Conservation (phyloP, 2,329 filamentous ascomycete genomes). For the Cladosporium sp. region DNA sequence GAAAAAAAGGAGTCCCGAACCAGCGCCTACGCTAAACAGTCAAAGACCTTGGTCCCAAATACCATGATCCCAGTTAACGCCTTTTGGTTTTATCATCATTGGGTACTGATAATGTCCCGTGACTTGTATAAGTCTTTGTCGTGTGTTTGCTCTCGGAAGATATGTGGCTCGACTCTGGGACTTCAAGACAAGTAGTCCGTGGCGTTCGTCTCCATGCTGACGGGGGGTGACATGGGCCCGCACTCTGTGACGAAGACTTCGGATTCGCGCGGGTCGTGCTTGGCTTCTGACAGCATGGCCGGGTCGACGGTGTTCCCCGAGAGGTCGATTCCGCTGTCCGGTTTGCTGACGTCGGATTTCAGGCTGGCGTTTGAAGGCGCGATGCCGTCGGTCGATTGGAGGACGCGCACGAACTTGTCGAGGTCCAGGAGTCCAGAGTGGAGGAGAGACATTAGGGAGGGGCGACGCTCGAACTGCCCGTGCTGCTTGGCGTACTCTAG, state of each 20-base stretch:
- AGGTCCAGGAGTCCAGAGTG: constrained; percentile 16
- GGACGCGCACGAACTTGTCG: constrained; percentile 16
- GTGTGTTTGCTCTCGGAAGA: too few species aligned
- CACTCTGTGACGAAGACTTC: constrained; percentile 9
- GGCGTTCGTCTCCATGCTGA: not conserved
- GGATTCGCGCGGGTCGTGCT: not conserved
- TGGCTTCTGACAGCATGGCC: not conserved
- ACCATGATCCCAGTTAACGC: too few species aligned
- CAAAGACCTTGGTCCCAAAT: too few species aligned
- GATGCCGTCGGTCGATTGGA: constrained; percentile 12
- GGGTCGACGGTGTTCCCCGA: not conserved
- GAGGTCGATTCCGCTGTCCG: constrained; percentile 11
- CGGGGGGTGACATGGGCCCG: constrained; percentile 9
- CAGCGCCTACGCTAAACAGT: too few species aligned
- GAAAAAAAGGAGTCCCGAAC: too few species aligned
- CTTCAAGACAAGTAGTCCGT: not conserved
- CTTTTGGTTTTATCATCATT: too few species aligned
- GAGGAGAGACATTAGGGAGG: constrained; percentile 15
- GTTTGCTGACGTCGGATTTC: constrained; percentile 12
- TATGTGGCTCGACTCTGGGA: not conserved
- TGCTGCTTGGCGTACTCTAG: constrained; percentile 25
- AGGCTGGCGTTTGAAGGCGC: constrained; percentile 13
- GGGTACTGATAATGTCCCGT: too few species aligned
- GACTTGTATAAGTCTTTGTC: too few species aligned
- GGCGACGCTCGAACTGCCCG: constrained; percentile 15